Base-by-base conservation (phyloP, 2,329 filamentous ascomycete species). In the Xylariaceae sp. region DNA sequence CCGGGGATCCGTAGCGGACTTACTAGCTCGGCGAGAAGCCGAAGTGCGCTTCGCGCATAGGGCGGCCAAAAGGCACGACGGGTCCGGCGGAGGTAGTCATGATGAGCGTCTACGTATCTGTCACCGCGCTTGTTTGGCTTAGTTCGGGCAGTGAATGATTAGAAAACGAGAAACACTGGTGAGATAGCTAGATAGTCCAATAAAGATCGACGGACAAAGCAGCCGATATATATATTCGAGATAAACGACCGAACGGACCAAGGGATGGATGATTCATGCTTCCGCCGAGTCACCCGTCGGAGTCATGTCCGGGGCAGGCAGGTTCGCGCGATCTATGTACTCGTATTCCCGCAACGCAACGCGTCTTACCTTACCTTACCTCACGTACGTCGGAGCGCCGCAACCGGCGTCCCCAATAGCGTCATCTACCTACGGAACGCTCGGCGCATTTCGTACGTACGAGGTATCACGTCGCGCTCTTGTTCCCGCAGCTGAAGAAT, bases 31-130 rank as follows among this genome's bases (percentile, higher is more conserved):
- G 64, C 13, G 61, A 58, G 59, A 72, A 72, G 57, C 62, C 61
- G 63, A 72, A 72, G 59, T 72, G 68, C 4, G 64, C 63, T 1
- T 67, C 61, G 30, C 70, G 70, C 68, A 72, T 71, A 1, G 65
- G 53, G 5, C 62, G 64, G 58, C 70, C 70, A 55, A 72, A 72
- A 23, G 69, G 66, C 30, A 67, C 62, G 18, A 4, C 10, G 48
- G 58, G 56, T 4, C 53, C 34, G 34, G 54, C 17, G 3, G 50
- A 15, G 1, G 58, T 35, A 37, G 57, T 59, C 42, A n/a, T 49
- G 3, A 3, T 45, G 5, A 18, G 17, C 17, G 17, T 18, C 17
- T 15, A 47, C 10, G 5, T 39, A 8, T 3, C 10, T 39, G 37
- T 10, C 37, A 13, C 11, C 23, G 23, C 23, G 23, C 37, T 42